Conservation (phyloP, 352 stramenopile species). For the Phytophthora pistaciae region DNA sequence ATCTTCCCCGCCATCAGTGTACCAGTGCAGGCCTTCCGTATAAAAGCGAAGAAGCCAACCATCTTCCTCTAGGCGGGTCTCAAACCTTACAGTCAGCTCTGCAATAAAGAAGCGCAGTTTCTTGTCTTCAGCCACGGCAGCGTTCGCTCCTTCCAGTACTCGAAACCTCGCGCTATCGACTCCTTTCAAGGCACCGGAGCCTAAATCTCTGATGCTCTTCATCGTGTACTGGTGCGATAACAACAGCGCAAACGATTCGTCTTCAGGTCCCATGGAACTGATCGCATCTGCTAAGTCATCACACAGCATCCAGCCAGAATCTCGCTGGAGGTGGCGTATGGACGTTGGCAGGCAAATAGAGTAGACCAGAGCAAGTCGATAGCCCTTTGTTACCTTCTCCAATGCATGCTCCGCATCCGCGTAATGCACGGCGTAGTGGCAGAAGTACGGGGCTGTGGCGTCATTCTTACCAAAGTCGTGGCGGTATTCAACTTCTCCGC, state of each 20-base stretch:
- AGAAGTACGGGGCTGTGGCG: constrained; percentile 11
- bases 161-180: neutral
- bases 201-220: neutral
- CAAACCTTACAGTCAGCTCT: too few species aligned
- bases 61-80: neutral
- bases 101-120: neutral
- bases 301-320: neutral
- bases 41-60: neutral
- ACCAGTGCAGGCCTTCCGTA: neutral
- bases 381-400: constrained; percentile 28
- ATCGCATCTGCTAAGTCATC: neutral
- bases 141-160: neutral
- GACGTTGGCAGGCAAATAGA: constrained; percentile 26
- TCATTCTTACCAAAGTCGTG: constrained; percentile 31
- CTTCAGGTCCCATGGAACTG: neutral
- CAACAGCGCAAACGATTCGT: neutral
- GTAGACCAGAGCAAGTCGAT: constrained; percentile 29
- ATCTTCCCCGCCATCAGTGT: neutral
- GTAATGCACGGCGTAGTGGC: constrained; percentile 33
- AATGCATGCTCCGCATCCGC: constrained; percentile 35
- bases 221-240: neutral
- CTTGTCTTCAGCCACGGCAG: neutral
- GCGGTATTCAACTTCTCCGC: constrained; percentile 4
- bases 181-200: neutral
- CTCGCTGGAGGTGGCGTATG: neutral